Percentiles rank a stretch among this genome's conserved stretches.
Conservation (phyloP, 2,329 filamentous ascomycete species). For the Scedosporium dehoogii region DNA sequence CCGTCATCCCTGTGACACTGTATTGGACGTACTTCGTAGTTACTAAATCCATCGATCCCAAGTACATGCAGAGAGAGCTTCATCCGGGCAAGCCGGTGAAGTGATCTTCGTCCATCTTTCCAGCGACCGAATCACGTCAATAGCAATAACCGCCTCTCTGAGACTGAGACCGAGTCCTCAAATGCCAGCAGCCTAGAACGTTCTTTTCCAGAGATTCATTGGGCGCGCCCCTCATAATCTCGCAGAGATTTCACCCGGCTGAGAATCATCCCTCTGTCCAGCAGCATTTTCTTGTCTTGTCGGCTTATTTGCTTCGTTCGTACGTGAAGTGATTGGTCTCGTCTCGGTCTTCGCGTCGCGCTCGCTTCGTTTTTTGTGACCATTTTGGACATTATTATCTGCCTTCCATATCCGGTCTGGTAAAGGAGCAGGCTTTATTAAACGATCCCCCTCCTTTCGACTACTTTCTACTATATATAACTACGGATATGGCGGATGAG, state of each 20-base stretch:
- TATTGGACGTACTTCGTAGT: neutral
- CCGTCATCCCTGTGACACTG: neutral
- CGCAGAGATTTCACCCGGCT: neutral
- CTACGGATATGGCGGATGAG: slow-evolving; percentile 1
- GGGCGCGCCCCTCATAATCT: neutral
- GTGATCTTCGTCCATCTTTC: neutral
- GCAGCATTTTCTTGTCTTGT: neutral
- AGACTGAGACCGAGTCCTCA: neutral
- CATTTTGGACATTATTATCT: neutral
- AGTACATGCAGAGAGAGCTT: neutral
- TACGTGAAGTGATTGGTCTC: neutral
- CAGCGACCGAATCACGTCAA: neutral
- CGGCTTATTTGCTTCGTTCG: neutral
- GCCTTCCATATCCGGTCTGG: slow-evolving; percentile 1
- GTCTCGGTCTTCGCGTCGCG: neutral
- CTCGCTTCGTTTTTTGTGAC: neutral
- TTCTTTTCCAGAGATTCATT: neutral
- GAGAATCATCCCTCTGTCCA: neutral
- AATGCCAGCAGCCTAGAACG: neutral
- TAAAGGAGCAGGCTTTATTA: neutral
- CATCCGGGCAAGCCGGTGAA: neutral
- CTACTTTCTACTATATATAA: slow-evolving; percentile 1
- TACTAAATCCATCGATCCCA: neutral
- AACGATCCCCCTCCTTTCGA: neutral
- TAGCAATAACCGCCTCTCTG: neutral